Base-by-base conservation (phyloP, 805 yeast species). In the Phaffomyces thermotolerans region DNA sequence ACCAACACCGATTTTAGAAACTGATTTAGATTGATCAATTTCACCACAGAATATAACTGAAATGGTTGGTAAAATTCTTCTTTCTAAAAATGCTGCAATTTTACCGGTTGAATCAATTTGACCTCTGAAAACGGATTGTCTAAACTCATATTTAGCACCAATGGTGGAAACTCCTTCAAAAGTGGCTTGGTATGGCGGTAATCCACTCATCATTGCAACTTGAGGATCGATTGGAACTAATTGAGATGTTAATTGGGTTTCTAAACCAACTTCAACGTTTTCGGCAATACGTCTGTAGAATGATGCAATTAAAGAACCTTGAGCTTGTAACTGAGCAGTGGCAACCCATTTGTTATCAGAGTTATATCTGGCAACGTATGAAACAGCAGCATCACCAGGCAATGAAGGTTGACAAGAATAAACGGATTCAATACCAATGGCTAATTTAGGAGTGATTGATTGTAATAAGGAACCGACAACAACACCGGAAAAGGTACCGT, bases 111-210 rank as follows among this genome's bases (percentile, higher is more conserved):
- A 79, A 69, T 89, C 96, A 49, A 93, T 62, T 67, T 90, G 95
- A 61, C 97, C 96, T 69, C 99, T 81, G 79, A 89, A 89, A 43
- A 88, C 82, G 46, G 95, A 83, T 69, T 88, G 95, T 72, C 97
- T 88, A 77, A 88, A 93, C 72, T 93, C 98, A 69, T 91, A 91
- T 71, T 91, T 93, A 58, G 96, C 95, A 69, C 97, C 99, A 45
- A 91, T 64, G 48, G 96, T 85, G 56, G 99, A 90, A 58, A 78
- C 76, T 61, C 95, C 98, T 62, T 91, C 96, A 47, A 90, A 73
- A 36, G 83, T 80, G 30, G 95, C 86, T 63, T 86, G 88, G 56
- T 81, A 78, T 48, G 91, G 90, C 51, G 85, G 79, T 60, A 91
- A 84, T 42, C 79, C 75, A 57, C 88, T 87, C 74, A 81, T 73